Conservation (phyloP, 2,329 filamentous ascomycete species). For the Teratosphaeriaceae sp. region DNA sequence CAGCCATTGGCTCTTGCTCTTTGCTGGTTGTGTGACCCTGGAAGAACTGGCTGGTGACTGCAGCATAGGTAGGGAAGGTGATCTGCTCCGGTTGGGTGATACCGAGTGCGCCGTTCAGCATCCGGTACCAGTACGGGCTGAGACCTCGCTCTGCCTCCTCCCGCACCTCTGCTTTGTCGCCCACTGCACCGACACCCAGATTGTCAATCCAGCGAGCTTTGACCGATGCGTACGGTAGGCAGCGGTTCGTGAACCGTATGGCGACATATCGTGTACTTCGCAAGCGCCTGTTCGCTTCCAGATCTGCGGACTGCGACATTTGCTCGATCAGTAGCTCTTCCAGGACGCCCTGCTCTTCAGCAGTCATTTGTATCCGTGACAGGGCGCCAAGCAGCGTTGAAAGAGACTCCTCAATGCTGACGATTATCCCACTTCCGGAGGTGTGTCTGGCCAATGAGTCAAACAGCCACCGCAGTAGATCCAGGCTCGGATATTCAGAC, state of each 20-base stretch:
- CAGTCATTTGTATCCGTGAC: conserved; percentile 36
- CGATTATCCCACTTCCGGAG: conserved; percentile 63
- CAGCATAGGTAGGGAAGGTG: conserved; percentile 39
- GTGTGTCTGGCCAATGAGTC: conserved; percentile 73
- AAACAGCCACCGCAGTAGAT: conserved; percentile 70
- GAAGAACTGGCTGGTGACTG: conserved; percentile 42
- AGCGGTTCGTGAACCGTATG: conserved; percentile 84
- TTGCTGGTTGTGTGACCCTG: conserved; percentile 21
- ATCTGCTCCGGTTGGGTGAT: conserved; percentile 20
- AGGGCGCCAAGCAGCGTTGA: conserved; percentile 66
- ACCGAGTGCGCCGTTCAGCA: conserved; percentile 46
- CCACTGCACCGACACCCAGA: conserved; percentile 62
- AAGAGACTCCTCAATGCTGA: conserved; percentile 84
- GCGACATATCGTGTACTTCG: conserved; percentile 74
- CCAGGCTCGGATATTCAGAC: conserved; percentile 37
- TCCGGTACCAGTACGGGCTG: conserved; percentile 67
- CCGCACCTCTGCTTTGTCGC: conserved; percentile 72
- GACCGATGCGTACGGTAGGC: conserved; percentile 71
- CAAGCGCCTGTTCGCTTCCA: conserved; percentile 23
- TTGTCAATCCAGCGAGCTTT: conserved; percentile 83
- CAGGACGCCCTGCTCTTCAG: conserved; percentile 37
- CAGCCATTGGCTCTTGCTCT: conserved; percentile 21
- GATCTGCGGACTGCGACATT: conserved; percentile 27
- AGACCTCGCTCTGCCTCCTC: conserved; percentile 88
- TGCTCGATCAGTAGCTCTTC: conserved; percentile 60